A percentile compares a stretch with the other conserved stretches of the same genome.
Conservation (phyloP, 345 rosid genomes). For the Eucalyptus cladocalyx region DNA sequence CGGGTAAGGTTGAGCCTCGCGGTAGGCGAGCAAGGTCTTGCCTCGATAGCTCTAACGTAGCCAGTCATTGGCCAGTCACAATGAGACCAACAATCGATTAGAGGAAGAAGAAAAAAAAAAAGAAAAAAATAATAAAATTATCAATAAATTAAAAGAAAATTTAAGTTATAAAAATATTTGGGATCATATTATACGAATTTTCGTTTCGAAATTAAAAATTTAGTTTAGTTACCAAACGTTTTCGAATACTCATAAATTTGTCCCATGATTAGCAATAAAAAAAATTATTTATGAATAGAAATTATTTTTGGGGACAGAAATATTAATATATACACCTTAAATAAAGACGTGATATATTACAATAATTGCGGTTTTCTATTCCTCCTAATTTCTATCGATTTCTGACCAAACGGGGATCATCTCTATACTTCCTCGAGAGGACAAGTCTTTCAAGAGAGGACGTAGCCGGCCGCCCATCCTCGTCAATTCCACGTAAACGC, state of each 20-base stretch:
- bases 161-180: too few relatives aligned
- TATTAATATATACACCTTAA: too few relatives aligned
- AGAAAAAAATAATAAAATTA: too few relatives aligned
- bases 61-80: accelerated
- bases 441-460: neutral
- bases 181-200: too few relatives aligned
- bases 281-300: too few relatives aligned
- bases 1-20: accelerated
- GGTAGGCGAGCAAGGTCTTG: accelerated
- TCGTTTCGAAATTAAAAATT: accelerated
- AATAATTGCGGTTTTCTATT: neutral
- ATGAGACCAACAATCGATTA: too few relatives aligned
- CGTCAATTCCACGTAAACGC: neutral
- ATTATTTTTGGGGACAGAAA: accelerated
- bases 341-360: too few relatives aligned
- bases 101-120: too few relatives aligned
- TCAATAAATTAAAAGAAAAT: too few relatives aligned
- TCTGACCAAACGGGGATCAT: neutral
- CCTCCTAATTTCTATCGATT: neutral
- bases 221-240: too few relatives aligned
- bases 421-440: neutral
- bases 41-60: too few relatives aligned
- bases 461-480: neutral
- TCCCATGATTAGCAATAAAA: accelerated
- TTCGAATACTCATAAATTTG: too few relatives aligned